Evolutionary conservation across 2,329 filamentous ascomycete species (phyloP).

Genomic region (Pseudopithomyces maydicus): DNA sequence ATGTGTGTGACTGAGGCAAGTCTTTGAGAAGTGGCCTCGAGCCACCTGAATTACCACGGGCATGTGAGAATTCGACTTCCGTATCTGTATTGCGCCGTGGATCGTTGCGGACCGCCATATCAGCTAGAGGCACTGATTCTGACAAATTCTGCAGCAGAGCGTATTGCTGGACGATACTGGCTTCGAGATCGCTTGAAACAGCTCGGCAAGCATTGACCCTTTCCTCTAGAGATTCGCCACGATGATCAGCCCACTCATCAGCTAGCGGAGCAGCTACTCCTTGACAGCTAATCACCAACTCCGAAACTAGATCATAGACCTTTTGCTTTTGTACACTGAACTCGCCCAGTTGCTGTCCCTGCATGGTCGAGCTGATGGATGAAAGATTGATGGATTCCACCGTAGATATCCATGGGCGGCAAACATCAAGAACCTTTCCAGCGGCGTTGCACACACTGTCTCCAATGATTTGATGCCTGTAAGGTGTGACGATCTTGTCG

Average conservation of each 20-base stretch:
- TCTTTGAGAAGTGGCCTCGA: slow-evolving; percentile 58
- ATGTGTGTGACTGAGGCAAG: slow-evolving; percentile 66
- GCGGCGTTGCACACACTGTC: slow-evolving; percentile 82
- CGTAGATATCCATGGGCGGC: slow-evolving; percentile 85
- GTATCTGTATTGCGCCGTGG: slow-evolving; percentile 49
- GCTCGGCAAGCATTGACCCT: slow-evolving; percentile 79
- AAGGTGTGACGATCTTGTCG: slow-evolving; percentile 80
- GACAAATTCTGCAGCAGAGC: slow-evolving; percentile 87
- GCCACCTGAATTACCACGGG: slow-evolving; percentile 34
- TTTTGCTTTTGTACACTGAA: slow-evolving; percentile 92
- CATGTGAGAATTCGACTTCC: slow-evolving; percentile 37
- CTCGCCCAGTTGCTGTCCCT: slow-evolving; percentile 83
- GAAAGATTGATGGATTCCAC: slow-evolving; percentile 92
- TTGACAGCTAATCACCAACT: slow-evolving; percentile 86
- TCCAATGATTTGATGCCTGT: slow-evolving; percentile 78
- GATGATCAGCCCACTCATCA: slow-evolving; percentile 95
- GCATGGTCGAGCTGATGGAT: slow-evolving; percentile 75
- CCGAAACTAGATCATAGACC: slow-evolving; percentile 90
- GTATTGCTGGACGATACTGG: slow-evolving; percentile 82
- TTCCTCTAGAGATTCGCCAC: slow-evolving; percentile 86
- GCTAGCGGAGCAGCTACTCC: slow-evolving; percentile 87
- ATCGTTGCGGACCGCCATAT: slow-evolving; percentile 33
- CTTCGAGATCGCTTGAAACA: slow-evolving; percentile 80
- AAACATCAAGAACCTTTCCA: slow-evolving; percentile 81
- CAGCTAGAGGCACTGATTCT: slow-evolving; percentile 68